phyloP scores from a whole-genome alignment of 805 yeast genomes.

The Monosporozyma siamensis region DNA sequence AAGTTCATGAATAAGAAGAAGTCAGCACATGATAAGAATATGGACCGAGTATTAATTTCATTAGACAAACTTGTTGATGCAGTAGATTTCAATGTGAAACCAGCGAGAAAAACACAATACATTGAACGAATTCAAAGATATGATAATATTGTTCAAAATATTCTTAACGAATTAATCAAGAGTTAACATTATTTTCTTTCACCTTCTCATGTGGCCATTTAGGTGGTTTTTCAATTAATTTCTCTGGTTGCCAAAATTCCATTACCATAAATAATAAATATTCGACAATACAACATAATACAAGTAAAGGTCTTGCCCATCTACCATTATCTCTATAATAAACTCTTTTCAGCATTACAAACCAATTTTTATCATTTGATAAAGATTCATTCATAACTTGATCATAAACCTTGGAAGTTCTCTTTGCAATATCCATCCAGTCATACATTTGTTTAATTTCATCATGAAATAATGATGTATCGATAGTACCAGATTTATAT shows the following conservation, averaged over 20 bases:
- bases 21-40: neutral
- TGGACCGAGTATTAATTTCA: neutral
- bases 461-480: constrained; percentile 68
- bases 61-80: neutral
- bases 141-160: neutral
- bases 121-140: neutral
- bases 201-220: constrained; percentile 59
- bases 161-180: neutral
- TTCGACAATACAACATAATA: constrained; percentile 75
- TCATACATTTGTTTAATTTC: constrained; percentile 77
- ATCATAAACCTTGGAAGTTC: constrained; percentile 79
- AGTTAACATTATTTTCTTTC: no score
- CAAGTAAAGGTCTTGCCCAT: constrained; percentile 81
- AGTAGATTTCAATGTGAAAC: neutral
- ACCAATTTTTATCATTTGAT: constrained; percentile 41
- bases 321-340: constrained; percentile 55
- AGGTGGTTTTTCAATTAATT: constrained; percentile 58
- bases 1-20: neutral
- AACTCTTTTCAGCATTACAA: constrained; percentile 52
- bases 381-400: constrained; percentile 31
- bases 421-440: constrained; percentile 79
- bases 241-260: constrained; percentile 62
- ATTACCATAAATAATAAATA: constrained; percentile 51
- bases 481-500: constrained; percentile 48
- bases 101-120: neutral